Conservation (phyloP, 768 basidiomycete genomes). For the Lactifluus pinguis region DNA sequence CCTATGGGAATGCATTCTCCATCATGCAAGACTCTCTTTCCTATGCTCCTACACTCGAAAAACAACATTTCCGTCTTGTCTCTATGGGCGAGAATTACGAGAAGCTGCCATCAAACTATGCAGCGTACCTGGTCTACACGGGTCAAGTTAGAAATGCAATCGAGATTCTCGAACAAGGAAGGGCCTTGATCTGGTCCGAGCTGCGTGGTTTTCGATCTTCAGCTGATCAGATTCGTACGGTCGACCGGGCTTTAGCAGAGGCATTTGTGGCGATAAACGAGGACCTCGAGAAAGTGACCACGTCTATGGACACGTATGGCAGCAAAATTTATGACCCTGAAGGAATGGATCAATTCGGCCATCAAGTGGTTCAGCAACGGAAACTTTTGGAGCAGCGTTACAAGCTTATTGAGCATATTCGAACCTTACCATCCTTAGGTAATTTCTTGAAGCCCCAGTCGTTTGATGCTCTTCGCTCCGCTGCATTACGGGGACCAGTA, state of each 20-base stretch:
- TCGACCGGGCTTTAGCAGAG: not conserved
- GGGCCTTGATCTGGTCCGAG: constrained; percentile 10
- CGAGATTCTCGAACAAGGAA: constrained; percentile 5
- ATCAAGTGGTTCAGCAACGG: not conserved
- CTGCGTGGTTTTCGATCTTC: constrained; percentile 4
- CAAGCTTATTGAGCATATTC: not conserved
- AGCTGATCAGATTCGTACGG: not conserved
- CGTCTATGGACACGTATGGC: not conserved
- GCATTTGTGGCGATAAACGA: not conserved
- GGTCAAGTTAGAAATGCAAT: not conserved
- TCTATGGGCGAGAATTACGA: not conserved
- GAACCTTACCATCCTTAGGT: not conserved
- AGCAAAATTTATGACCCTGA: not conserved
- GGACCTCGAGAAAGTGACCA: not conserved
- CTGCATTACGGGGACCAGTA: not conserved
- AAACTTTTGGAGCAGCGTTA: not conserved
- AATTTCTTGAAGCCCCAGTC: not conserved
- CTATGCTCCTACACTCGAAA: not conserved
- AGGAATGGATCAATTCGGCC: not conserved
- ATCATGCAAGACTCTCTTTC: not conserved
- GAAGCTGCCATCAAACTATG: not conserved
- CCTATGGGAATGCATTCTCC: not conserved
- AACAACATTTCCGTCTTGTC: not conserved
- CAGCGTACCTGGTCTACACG: not conserved
- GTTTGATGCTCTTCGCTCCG: not conserved